Evolutionary conservation across 257 asterid genomes (phyloP).

Genomic region (Ehretia macrophylla): DNA sequence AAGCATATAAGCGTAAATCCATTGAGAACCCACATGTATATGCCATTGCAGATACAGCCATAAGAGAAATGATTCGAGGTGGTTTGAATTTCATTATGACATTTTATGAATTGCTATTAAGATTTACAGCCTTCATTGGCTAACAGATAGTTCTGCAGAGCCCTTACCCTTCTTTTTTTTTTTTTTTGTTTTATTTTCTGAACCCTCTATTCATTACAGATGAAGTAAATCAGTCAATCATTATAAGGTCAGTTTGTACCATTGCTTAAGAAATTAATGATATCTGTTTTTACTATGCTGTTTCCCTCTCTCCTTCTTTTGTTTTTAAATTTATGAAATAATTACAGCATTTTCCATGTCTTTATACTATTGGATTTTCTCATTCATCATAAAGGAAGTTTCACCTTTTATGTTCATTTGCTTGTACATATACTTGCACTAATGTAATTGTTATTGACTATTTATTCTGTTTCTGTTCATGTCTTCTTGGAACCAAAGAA

Average conservation of each 20-base stretch:
- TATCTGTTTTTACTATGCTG: not conserved
- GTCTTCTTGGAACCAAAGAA: no score
- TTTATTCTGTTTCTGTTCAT: no score
- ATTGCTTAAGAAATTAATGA: slow-evolving; percentile 2
- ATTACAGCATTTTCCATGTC: no score
- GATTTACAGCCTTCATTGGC: no score
- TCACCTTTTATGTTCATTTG: no score
- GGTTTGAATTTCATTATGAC: slow-evolving; percentile 15
- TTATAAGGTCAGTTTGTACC: slow-evolving; percentile 69
- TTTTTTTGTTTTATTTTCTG: slow-evolving; percentile 17
- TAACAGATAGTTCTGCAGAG: not conserved
- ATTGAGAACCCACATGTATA: slow-evolving; percentile 85
- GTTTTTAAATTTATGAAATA: not conserved
- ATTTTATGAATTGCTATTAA: slow-evolving; percentile 1
- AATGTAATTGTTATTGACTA: no score
- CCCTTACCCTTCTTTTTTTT: not conserved
- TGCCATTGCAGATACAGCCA: slow-evolving; percentile 92
- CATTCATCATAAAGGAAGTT: no score
- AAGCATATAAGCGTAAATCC: slow-evolving; percentile 80
- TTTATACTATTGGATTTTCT: no score
- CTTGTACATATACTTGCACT: no score
- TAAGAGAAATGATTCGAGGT: slow-evolving; percentile 98
- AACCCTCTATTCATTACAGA: slow-evolving; percentile 41
- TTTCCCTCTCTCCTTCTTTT: slow-evolving; percentile 1
- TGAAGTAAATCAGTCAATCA: slow-evolving; percentile 96